Evolutionary conservation across 805 yeast genomes (phyloP), one percentile per base, ranked within the genome.

Genomic region (Kazachstania bromeliacearum): DNA sequence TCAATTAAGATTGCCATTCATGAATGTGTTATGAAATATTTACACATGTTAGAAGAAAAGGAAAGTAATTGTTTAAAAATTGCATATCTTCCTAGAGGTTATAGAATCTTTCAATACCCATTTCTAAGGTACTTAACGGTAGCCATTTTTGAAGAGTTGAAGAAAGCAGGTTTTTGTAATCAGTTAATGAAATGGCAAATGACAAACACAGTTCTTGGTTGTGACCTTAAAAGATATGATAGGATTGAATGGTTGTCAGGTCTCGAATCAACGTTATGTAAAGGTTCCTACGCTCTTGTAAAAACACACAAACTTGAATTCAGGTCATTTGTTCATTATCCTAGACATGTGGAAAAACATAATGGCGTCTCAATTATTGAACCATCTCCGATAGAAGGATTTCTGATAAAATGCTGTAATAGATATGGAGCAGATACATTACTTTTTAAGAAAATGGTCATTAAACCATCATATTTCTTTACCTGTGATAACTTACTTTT

Each of bases 361-460:
- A 47, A 44, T 25, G 57, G 53, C 2, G 37, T 40, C 7, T 29
- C 35, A 7, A 7, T 66, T 14, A 33, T 44, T 1, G 94, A 81
- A 50, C 96, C 96, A 0, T 35, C 60, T 0, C 78, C 95, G 0
- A 56, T 85, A 7, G 97, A 89, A 59, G 97, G 97, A 0, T 87
- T 82, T 52, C 55, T 88, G 15, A 61, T 73, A 3, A 67, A 78
- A 34, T 52, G 79, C 21, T 68, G 78, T 0, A 67, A 73, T 30
- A 64, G 70, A 39, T 51, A 56, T 5, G 85, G 85, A 0, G 47
- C 22, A 5, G 31, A 25, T n/a, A n/a, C n/a, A 10, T 17, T 26
- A 17, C 7, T 13, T 5, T 39, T 66, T 7, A 50, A 66, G 4
- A 62, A 66, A 22, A 57, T 70, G 23, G 68, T 72, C 37, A 68